Evolutionary conservation across 1,139 yeast genomes (phyloP), one percentile per base, ranked within the genome.

Genomic region (Ogataea hybrid): DNA sequence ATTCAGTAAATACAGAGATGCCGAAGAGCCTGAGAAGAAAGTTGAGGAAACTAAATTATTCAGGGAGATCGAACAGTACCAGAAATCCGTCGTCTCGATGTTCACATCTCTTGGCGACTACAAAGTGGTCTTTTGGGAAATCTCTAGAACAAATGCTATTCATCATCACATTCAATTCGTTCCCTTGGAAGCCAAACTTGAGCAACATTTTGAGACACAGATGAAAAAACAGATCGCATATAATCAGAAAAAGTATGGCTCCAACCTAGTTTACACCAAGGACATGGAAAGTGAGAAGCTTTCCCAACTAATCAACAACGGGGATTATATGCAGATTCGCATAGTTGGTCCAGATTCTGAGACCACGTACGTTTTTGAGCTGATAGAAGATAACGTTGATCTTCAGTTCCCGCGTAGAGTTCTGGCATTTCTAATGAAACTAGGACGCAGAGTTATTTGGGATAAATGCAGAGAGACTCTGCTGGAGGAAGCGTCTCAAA

Each of bases 401-500:
- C 64, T 85, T 11, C 95, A 85, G 52, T 84, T 86, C 53, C 94
- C 95, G 1, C 69, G 96, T 58, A 70, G 89, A 53, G 89, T 84
- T 1, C 56, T 84, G 29, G 88, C 95, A 0, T 71, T 69, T 50
- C 61, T 81, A 5, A 59, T 86, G 40, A 73, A 71, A 37, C 64
- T 77, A 17, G 81, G 83, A 1, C 80, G 79, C 47, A 66, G 95
- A 50, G 64, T 77, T 0, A 76, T 76, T 46, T 87, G 95, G 96
- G 83, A 81, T 44, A 77, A 78, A 42, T 85, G 95, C 54, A 66
- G 67, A 42, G 90, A 84, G 56, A 67, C 83, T 0, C 65, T 66
- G 42, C 65, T 66, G 22, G 73, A 75, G 47, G 95, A 86, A 55
- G 65, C 70, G 10, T 57, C 63, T n/a, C 94, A 86, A 43, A 53